phyloP scores from a whole-genome alignment of 2,329 filamentous ascomycete species.

The Diaporthe amygdali region DNA sequence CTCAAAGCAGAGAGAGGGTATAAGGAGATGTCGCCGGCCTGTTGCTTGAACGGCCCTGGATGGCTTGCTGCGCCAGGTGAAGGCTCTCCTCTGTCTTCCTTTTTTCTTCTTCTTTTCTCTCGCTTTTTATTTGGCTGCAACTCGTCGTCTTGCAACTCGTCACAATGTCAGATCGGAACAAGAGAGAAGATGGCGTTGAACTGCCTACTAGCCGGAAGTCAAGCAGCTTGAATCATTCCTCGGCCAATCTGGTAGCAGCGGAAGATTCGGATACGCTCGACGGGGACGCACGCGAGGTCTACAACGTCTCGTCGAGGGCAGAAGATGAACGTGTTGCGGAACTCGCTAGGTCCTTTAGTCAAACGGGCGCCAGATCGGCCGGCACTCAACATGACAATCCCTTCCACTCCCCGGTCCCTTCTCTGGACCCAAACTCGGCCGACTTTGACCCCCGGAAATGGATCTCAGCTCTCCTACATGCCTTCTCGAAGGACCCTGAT shows the following conservation, averaged over 20 bases:
- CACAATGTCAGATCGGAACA: neutral
- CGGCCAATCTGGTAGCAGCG: neutral
- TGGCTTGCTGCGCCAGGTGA: neutral
- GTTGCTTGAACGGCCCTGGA: neutral
- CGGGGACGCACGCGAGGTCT: neutral
- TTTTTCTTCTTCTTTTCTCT: neutral
- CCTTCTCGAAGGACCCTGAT: slow-evolving; percentile 41
- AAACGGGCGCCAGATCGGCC: slow-evolving; percentile 9
- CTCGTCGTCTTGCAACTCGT: neutral
- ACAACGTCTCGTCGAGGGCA: neutral
- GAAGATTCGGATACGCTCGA: neutral
- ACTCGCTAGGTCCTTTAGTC: slow-evolving; percentile 28
- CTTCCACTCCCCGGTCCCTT: slow-evolving; percentile 33
- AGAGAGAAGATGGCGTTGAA: neutral
- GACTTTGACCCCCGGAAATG: slow-evolving; percentile 51
- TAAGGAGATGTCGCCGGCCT: neutral
- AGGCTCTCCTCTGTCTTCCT: neutral
- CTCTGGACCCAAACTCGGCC: slow-evolving; percentile 47
- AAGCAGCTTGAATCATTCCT: neutral
- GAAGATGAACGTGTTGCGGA: slow-evolving; percentile 21
- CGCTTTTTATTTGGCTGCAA: neutral
- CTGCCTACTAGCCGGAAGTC: neutral
- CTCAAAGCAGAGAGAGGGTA: neutral
- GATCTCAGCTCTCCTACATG: slow-evolving; percentile 50
- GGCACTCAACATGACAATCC: slow-evolving; percentile 29